Base-by-base conservation (phyloP, 306 rosid species). In the Luffa aegyptiaca region DNA sequence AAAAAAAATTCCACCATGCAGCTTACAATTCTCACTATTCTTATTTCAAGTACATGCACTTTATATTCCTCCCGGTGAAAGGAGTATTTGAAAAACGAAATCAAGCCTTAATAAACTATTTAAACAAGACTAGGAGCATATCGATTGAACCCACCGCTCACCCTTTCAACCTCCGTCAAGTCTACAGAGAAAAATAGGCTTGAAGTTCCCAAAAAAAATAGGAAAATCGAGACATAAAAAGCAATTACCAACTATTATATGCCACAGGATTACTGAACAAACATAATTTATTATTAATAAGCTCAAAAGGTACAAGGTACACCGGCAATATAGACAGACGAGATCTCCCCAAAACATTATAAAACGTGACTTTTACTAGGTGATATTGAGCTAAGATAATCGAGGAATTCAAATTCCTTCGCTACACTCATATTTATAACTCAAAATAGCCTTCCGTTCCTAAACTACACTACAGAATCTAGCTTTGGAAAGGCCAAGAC, bases 371-470 rank as follows among this genome's bases (percentile, higher is more conserved):
- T 2, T 33, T 33, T 74, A 49, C 62, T 51, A 74, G 44, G 5
- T 16, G 21, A 66, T 66, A 17, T 5, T 36, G 46, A 46, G 48
- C 33, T 69, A 21, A 51, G 78, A 74, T 48, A 53, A 35, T 16
- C 49, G 48, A 36, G 79, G 46, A 52, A 52, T 18, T 75, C 63
- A 35, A 55, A 52, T 51, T 35, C 64, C 79, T 35, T 75, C 33
- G 42, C 44, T 74, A 55, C 4, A 35, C 79, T 75, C 64, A 52
- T 18, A 36, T 10, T 49, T 18, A 53, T 51, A 35, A 35, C 17
- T 4, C 79, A 52, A 75, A 75, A 75, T 49, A 51, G 45, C 61
- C 45, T 26, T 74, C 16, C 75, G n/a, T 69, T 69, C 75, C 55
- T 42, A 37, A 69, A 20, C 36, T 69, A 69, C 75, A 11, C 35